Conservation (phyloP, 352 stramenopile genomes). For the Phytophthora brassicae region DNA sequence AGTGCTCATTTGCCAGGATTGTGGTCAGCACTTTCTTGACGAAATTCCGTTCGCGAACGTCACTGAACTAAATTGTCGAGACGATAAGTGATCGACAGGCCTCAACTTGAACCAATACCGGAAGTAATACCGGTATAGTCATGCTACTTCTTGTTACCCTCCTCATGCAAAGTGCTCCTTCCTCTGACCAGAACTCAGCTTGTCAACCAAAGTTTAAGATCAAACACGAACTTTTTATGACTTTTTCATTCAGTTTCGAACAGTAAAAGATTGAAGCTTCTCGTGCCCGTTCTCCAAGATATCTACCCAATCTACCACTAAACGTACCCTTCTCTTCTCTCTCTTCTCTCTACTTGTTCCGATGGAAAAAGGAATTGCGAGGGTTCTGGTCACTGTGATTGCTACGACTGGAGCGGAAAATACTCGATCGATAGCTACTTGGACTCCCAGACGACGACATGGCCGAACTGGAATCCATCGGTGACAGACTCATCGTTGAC, state of each 20-base stretch:
- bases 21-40: too few relatives aligned
- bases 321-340: slow-evolving; percentile 1
- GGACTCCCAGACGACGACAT: slow-evolving; percentile 41
- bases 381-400: slow-evolving; percentile 39
- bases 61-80: too few relatives aligned
- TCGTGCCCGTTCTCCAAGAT: too few relatives aligned
- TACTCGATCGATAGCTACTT: slow-evolving; percentile 45
- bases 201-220: too few relatives aligned
- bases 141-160: too few relatives aligned
- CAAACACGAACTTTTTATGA: too few relatives aligned
- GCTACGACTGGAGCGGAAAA: slow-evolving; percentile 53
- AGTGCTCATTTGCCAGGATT: slow-evolving; percentile 30
- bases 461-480: slow-evolving; percentile 44
- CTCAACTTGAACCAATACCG: too few relatives aligned
- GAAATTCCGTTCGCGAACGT: too few relatives aligned
- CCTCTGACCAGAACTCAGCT: slow-evolving; percentile 27
- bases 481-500: slow-evolving; percentile 57
- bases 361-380: slow-evolving; percentile 66
- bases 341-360: slow-evolving; percentile 43
- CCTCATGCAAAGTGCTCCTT: slow-evolving; percentile 1
- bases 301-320: slow-evolving; percentile 32
- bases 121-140: too few relatives aligned
- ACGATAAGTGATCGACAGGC: too few relatives aligned
- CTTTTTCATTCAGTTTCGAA: too few relatives aligned
- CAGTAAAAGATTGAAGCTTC: slow-evolving; percentile 21